Conservation (phyloP, 208 protist genomes). For the Acanthamoeba rhysodes region DNA sequence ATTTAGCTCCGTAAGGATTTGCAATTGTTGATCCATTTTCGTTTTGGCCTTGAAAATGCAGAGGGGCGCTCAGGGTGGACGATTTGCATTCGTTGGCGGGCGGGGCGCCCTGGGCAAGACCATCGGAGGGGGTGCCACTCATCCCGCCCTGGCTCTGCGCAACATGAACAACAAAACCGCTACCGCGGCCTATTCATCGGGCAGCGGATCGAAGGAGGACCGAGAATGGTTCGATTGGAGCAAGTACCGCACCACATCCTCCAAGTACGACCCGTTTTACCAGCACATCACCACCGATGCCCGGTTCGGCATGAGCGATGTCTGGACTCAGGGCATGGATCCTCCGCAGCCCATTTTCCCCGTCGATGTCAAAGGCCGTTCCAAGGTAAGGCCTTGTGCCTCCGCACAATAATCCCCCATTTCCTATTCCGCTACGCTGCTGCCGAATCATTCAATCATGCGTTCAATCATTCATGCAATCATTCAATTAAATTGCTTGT, state of each 20-base stretch:
- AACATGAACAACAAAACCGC: background rate
- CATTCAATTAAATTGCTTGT: background rate
- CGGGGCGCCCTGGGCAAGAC: background rate
- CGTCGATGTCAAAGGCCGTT: background rate
- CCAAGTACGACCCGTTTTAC: slow-evolving; percentile 6
- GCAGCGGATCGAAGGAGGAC: background rate
- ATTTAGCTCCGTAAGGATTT: too few species aligned
- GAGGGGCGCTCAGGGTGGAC: background rate
- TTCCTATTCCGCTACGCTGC: too few species aligned
- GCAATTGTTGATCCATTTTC: too few species aligned
- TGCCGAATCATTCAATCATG: too few species aligned
- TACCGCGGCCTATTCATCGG: background rate
- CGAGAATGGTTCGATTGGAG: slow-evolving; percentile 22
- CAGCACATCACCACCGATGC: slow-evolving; percentile 5
- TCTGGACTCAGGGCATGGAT: slow-evolving; percentile 62
- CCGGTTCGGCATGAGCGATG: slow-evolving; percentile 5
- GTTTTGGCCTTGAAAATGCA: background rate
- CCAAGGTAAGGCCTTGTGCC: background rate
- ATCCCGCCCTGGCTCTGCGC: background rate
- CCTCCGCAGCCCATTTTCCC: slow-evolving; percentile 59
- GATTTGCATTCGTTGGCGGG: background rate
- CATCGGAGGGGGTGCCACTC: background rate
- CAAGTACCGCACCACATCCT: background rate
- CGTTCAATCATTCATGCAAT: too few species aligned
- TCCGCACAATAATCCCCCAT: background rate